Evolutionary conservation across 1,284 basidiomycete species (phyloP).

Genomic region (Ceratobasidium theobromae): DNA sequence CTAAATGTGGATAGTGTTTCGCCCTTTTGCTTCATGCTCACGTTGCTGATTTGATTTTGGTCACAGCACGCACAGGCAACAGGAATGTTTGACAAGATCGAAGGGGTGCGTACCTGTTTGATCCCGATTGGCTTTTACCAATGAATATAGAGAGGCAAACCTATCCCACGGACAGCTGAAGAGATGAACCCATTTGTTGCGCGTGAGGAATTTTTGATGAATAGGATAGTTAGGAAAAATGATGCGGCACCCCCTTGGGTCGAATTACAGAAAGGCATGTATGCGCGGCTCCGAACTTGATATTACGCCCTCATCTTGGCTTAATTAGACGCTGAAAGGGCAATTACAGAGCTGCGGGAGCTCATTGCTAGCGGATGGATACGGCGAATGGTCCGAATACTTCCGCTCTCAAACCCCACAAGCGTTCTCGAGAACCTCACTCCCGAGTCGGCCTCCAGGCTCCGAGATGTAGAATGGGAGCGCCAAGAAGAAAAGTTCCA

Average conservation of each 20-base stretch:
- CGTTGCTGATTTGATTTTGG: conserved; percentile 37
- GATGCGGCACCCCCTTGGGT: conserved; percentile 91
- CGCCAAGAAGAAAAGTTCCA: conserved; percentile 67
- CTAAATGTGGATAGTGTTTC: not conserved
- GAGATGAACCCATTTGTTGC: conserved; percentile 80
- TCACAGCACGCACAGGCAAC: conserved; percentile 63
- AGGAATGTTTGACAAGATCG: conserved; percentile 70
- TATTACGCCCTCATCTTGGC: conserved; percentile 5
- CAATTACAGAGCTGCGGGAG: conserved; percentile 22
- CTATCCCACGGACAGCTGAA: conserved; percentile 59
- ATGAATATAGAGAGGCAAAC: conserved; percentile 60
- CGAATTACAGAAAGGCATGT: conserved; percentile 66
- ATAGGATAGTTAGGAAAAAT: conserved; percentile 82
- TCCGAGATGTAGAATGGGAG: conserved; percentile 77
- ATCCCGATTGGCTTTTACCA: too few relatives aligned
- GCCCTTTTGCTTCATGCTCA: not conserved
- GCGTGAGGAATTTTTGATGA: conserved; percentile 82
- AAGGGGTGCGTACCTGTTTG: conserved; percentile 50
- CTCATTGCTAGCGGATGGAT: conserved; percentile 54
- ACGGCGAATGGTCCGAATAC: conserved; percentile 60
- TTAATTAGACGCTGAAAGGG: conserved; percentile 31
- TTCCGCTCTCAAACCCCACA: conserved; percentile 48
- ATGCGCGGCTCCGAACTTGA: conserved; percentile 12
- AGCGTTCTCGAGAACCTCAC: conserved; percentile 49
- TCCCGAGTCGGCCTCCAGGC: conserved; percentile 47